Evolutionary conservation across 257 asterid genomes (phyloP).

Genomic region (Penstemon barbatus): DNA sequence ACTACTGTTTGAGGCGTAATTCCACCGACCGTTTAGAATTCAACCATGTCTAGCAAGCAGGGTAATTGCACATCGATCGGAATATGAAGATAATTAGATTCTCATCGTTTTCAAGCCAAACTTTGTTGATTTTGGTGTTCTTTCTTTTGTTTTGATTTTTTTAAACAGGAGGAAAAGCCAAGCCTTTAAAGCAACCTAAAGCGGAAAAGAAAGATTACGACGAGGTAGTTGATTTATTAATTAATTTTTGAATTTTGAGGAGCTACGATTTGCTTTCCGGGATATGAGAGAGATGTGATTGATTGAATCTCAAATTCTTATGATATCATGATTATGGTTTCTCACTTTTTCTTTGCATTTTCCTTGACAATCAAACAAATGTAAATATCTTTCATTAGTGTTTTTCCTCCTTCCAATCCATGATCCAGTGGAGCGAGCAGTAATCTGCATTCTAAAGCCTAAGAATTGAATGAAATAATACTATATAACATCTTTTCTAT

Average conservation of each 20-base stretch:
- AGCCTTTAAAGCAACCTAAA: conserved; percentile 69
- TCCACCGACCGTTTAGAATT: conserved; percentile 22
- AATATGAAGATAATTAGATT: neutral
- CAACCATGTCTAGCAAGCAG: conserved; percentile 46
- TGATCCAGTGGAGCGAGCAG: neutral
- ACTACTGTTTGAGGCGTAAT: neutral
- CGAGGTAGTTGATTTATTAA: conserved; percentile 38
- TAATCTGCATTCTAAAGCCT: neutral
- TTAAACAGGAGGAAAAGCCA: conserved; percentile 65
- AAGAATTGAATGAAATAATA: neutral
- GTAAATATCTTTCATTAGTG: neutral
- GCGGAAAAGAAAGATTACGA: conserved; percentile 62
- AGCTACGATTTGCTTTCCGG: neutral
- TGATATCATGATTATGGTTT: neutral
- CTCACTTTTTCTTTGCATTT: neutral
- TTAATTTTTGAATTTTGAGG: neutral
- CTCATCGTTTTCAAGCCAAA: neutral
- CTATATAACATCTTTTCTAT: neutral
- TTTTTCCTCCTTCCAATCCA: conserved; percentile 1
- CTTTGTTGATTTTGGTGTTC: neutral
- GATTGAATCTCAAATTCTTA: neutral
- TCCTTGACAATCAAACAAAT: neutral
- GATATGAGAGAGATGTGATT: too few relatives aligned
- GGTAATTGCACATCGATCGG: conserved; percentile 23
- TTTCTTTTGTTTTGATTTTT: conserved; percentile 11